Conservation (phyloP, 768 basidiomycete genomes). For the Serendipita sp. region DNA sequence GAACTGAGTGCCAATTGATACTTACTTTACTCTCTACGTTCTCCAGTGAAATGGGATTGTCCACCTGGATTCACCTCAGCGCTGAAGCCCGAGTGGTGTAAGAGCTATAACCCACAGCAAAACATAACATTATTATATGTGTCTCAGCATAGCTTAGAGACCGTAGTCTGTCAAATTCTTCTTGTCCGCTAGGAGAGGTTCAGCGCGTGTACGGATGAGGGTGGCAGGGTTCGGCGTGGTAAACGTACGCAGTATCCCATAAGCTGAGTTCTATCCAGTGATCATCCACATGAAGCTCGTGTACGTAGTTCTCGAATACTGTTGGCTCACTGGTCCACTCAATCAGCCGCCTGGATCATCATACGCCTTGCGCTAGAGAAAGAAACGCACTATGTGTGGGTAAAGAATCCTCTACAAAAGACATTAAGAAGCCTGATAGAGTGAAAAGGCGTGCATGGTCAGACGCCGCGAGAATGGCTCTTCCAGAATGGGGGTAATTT, state of each 20-base stretch:
- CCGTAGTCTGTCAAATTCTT: constrained; percentile 86
- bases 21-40: constrained; percentile 85
- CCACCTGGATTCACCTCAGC: constrained; percentile 37
- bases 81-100: background rate
- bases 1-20: background rate
- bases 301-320: constrained; percentile 95
- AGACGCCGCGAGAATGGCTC: constrained; percentile 9
- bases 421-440: constrained; percentile 46
- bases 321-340: constrained; percentile 54
- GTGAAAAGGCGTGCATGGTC: constrained; percentile 12
- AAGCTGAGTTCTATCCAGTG: constrained; percentile 78
- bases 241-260: constrained; percentile 67
- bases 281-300: constrained; percentile 75
- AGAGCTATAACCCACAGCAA: constrained; percentile 45
- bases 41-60: constrained; percentile 87
- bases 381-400: constrained; percentile 68
- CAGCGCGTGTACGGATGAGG: background rate
- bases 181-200: constrained; percentile 39
- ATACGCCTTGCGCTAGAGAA: background rate
- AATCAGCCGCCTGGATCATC: background rate
- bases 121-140: constrained; percentile 91
- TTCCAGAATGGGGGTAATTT: background rate
- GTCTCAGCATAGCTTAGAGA: constrained; percentile 96
- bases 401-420: constrained; percentile 83
- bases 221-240: background rate